Evolutionary conservation across 176 grass and related monocot species (phyloP).

Genomic region (Areca catechu): DNA sequence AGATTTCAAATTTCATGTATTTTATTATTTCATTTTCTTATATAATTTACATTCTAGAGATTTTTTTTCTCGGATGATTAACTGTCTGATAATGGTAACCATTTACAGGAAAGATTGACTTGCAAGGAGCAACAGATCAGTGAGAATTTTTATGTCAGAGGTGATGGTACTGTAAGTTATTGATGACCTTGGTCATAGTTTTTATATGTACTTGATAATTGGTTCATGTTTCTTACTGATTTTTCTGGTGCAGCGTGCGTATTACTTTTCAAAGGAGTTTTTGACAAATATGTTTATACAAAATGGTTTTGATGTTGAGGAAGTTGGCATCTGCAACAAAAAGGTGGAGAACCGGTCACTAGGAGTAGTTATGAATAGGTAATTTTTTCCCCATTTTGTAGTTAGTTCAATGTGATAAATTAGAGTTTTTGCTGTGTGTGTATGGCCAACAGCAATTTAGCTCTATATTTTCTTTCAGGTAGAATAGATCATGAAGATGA

Average conservation of each 20-base stretch:
- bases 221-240: conserved; percentile 6
- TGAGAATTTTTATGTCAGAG: conserved; percentile 95
- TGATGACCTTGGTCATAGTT: conserved; percentile 1
- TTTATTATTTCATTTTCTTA: too few species aligned
- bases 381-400: background rate
- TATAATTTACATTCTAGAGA: too few species aligned
- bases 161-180: conserved; percentile 85
- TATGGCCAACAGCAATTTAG: too few species aligned
- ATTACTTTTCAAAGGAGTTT: conserved; percentile 76
- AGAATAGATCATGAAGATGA: too few species aligned
- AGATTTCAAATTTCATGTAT: too few species aligned
- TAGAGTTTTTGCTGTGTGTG: too few species aligned
- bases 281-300: conserved; percentile 50
- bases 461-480: too few species aligned
- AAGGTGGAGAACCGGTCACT: conserved; percentile 84
- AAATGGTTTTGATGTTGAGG: conserved; percentile 59
- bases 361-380: conserved; percentile 96
- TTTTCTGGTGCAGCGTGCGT: conserved; percentile 53
- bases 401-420: too few species aligned
- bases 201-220: conserved; percentile 1
- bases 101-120: conserved; percentile 77
- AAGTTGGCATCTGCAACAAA: conserved; percentile 75
- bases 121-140: conserved; percentile 86
- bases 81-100: background rate
- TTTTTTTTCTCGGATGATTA: too few species aligned